Base-by-base conservation (phyloP, 1,284 basidiomycete species). In the Cystobasidium slooffiae region DNA sequence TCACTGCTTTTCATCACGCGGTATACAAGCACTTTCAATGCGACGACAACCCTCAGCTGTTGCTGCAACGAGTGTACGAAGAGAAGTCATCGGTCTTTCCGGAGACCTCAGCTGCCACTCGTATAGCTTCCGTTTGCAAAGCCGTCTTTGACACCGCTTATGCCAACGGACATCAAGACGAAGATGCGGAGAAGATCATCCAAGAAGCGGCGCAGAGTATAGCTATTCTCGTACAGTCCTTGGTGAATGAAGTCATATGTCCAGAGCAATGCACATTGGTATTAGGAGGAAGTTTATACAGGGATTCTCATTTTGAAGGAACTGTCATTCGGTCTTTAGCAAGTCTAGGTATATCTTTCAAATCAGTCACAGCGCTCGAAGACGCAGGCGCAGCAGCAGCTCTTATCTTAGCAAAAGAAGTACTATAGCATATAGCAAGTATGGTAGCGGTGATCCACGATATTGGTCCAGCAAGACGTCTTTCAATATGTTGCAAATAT, bases 281-380 rank as follows among this genome's bases (percentile, higher is more conserved):
- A 2, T 44, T 73, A n/a, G 70, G 70, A 18, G 70, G 70, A 8
- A 59, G 70, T 24, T 43, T 73, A n/a, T 73, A 64, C 63, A n/a
- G 49, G 7, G 44, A 46, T 51, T 20, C 41, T 47, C 56, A 63
- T 12, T 72, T 72, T 49, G 46, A 52, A 53, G 37, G 20, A 7
- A 39, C 59, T 18, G 46, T 72, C 18, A 53, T 24, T 18, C 37
- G 14, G 9, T 52, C 39, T 9, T 46, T 72, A 37, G 20, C 5
- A 3, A 16, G 12, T 41, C 4, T 37, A 18, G 58, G 49, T 2
- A 43, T 72, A 12, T 22, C 24, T 3, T 72, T 72, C 39, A 41
- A 39, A 22, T 62, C 43, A 20, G 59, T 72, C 12, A 44, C 49
- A 16, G 69, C 51, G 14, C 16, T 63, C 6, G 49, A 64, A 24